These are phyloP conservation scores for Entomortierella parvispora DNA, from an alignment of 192 early-diverging fungal genomes.

Conservation along the genomic window DNA sequence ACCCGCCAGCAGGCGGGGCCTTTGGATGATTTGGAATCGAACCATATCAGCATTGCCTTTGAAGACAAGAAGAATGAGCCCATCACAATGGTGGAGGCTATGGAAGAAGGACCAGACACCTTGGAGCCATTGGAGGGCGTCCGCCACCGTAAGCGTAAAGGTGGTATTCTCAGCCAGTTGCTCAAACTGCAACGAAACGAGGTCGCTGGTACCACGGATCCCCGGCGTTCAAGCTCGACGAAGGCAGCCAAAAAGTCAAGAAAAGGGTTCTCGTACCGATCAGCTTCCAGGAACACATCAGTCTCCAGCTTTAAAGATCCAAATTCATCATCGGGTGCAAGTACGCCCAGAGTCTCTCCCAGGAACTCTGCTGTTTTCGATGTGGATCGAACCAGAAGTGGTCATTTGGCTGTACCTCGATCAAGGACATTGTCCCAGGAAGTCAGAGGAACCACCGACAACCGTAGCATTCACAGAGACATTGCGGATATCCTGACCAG, in stretches of 20 bases:
- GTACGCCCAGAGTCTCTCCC: constrained; percentile 30
- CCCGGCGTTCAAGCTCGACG: background rate
- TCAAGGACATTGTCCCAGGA: background rate
- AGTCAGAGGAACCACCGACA: constrained; percentile 3
- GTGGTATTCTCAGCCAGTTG: constrained; percentile 46
- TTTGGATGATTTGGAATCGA: constrained; percentile 5
- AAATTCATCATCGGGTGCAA: constrained; percentile 10
- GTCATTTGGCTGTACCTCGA: background rate
- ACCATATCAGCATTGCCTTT: background rate
- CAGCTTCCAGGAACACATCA: constrained; percentile 30
- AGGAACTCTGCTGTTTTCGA: constrained; percentile 29
- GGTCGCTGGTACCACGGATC: constrained; percentile 2
- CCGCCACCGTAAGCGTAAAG: constrained; percentile 30
- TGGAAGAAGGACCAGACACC: background rate
- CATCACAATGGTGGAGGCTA: background rate
- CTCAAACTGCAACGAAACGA: constrained; percentile 38
- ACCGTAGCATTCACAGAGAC: constrained; percentile 32
- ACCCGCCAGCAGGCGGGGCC: background rate
- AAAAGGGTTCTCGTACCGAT: constrained; percentile 35
- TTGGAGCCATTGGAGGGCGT: background rate
- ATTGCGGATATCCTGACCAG: constrained; percentile 40
- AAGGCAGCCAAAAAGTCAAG: constrained; percentile 14
- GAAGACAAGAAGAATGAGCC: background rate
- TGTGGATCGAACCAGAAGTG: background rate
- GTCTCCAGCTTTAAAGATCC: constrained; percentile 11